Percentiles rank a stretch among this genome's conserved stretches.
phyloP scores from a whole-genome alignment of 2,329 filamentous ascomycete species.

The Drechmeria coniospora region DNA sequence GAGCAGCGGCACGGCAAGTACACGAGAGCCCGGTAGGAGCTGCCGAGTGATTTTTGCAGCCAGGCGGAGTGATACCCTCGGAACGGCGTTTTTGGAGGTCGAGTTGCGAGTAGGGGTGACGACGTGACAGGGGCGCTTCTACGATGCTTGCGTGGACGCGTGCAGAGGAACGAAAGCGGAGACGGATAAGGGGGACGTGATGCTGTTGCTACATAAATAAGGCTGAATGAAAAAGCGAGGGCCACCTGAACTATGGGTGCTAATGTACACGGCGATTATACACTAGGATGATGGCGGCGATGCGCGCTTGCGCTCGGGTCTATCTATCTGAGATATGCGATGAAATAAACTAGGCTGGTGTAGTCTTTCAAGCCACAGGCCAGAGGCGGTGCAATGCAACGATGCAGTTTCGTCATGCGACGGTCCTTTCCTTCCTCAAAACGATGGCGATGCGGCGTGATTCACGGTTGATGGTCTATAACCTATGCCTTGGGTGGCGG shows the following conservation, averaged over 20 bases:
- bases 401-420: too few species aligned
- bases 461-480: not conserved
- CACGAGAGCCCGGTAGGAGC: conserved; percentile 33
- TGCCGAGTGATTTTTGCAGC: not conserved
- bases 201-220: too few species aligned
- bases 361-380: not conserved
- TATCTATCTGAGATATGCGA: not conserved
- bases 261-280: conserved; percentile 1
- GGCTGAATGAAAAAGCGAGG: not conserved
- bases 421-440: too few species aligned
- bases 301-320: conserved; percentile 40
- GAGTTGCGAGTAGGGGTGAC: too few species aligned
- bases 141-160: too few species aligned
- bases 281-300: not conserved
- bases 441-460: too few species aligned
- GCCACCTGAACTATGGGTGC: not conserved
- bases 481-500: conserved; percentile 5
- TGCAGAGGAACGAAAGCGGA: too few species aligned
- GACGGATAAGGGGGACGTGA: too few species aligned
- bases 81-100: not conserved
- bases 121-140: too few species aligned
- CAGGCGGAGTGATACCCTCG: not conserved
- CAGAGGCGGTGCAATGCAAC: not conserved
- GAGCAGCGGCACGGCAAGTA: conserved; percentile 56
- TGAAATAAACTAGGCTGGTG: not conserved